These are phyloP conservation scores for Funneliformis caledonium DNA, from an alignment of 371 early-diverging fungal genomes.

Conservation along the genomic window DNA sequence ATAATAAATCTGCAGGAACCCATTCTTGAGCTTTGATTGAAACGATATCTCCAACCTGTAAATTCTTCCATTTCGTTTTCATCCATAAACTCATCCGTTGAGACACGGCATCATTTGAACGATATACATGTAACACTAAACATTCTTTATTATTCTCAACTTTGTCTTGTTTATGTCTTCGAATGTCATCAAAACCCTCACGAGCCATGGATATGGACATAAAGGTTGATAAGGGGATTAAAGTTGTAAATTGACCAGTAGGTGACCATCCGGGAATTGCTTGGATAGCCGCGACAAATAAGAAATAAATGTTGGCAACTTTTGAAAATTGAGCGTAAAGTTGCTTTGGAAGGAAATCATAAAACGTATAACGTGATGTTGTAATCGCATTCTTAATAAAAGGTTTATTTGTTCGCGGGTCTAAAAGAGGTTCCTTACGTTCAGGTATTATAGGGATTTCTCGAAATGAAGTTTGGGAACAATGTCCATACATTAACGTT, in stretches of 20 bases:
- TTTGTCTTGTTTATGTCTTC: constrained; percentile 72
- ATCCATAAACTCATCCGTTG: constrained; percentile 15
- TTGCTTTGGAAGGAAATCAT: constrained; percentile 87
- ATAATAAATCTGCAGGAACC: constrained; percentile 76
- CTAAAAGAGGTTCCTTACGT: constrained; percentile 45
- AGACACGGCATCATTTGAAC: constrained; percentile 41
- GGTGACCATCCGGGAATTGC: constrained; percentile 79
- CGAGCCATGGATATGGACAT: constrained; percentile 83
- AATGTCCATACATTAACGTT: neutral
- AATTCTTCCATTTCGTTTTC: constrained; percentile 57
- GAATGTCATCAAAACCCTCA: constrained; percentile 86
- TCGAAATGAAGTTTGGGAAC: constrained; percentile 31
- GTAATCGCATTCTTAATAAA: constrained; percentile 71
- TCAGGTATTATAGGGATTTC: constrained; percentile 45
- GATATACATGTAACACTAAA: constrained; percentile 59
- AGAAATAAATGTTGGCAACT: constrained; percentile 92
- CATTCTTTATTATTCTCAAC: constrained; percentile 65
- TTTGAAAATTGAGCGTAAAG: constrained; percentile 88
- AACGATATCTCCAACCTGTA: constrained; percentile 82
- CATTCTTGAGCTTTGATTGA: constrained; percentile 74
- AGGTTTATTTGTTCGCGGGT: constrained; percentile 50
- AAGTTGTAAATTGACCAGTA: constrained; percentile 77
- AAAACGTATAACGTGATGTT: constrained; percentile 85
- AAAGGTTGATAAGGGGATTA: constrained; percentile 82
- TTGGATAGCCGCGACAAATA: constrained; percentile 81